These are phyloP conservation scores for Colletotrichum sp. DNA, from an alignment of 2,329 filamentous ascomycete genomes.

Conservation along the genomic window DNA sequence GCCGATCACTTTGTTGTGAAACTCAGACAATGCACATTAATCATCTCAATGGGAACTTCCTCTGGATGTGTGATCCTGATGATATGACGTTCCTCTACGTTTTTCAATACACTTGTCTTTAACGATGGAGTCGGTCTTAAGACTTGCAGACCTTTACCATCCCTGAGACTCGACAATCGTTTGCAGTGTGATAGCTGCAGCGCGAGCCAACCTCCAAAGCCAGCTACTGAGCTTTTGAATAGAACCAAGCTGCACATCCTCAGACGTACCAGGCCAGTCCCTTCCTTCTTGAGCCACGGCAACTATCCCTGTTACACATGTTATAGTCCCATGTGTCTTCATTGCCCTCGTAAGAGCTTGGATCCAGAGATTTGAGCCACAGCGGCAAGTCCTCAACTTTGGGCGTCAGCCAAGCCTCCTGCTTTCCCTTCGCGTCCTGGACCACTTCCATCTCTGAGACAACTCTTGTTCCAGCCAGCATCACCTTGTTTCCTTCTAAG, in stretches of 20 bases:
- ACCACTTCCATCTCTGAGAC: background rate
- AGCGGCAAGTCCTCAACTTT: background rate
- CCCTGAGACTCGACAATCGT: too few relatives aligned
- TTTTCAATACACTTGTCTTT: accelerated
- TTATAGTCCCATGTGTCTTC: background rate
- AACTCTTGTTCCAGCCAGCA: background rate
- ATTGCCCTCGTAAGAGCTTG: background rate
- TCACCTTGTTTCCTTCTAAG: background rate
- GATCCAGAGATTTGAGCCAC: background rate
- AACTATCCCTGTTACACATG: background rate
- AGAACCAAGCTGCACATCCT: too few relatives aligned
- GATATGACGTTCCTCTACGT: too few relatives aligned
- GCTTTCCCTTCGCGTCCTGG: background rate
- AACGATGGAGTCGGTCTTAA: too few relatives aligned
- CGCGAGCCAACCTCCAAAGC: too few relatives aligned
- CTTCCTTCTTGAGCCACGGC: accelerated
- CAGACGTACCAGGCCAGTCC: background rate
- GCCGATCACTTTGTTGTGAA: accelerated
- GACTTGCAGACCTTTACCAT: too few relatives aligned
- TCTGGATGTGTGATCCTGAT: accelerated
- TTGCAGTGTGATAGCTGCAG: too few relatives aligned
- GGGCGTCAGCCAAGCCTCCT: background rate
- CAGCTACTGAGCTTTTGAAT: too few relatives aligned
- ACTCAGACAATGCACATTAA: too few relatives aligned
- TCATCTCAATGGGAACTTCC: too few relatives aligned